A percentile compares a stretch with the other conserved stretches of the same genome.
phyloP scores from a whole-genome alignment of 73 alveolate species.

The Stentor roeselii region DNA sequence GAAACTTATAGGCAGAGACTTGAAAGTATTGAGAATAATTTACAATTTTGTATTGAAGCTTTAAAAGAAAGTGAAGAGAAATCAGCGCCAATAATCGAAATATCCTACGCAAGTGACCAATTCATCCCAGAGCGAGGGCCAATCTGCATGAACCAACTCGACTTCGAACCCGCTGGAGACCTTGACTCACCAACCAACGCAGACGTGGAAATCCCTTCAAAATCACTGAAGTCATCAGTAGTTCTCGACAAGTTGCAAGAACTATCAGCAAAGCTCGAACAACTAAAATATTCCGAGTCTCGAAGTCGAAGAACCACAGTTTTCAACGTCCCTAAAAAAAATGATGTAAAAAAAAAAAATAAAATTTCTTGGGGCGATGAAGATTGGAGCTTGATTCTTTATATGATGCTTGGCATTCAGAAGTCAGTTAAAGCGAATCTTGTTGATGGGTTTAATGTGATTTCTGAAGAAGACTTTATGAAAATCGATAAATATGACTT shows the following conservation, averaged over 20 bases:
- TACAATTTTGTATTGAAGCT: background rate
- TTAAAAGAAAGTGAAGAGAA: background rate
- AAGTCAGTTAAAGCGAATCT: conserved; percentile 68
- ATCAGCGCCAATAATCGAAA: background rate
- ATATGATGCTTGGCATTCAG: conserved; percentile 88
- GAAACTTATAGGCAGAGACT: background rate
- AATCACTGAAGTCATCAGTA: background rate
- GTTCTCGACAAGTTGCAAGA: background rate
- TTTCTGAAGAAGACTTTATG: conserved; percentile 51
- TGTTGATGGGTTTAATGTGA: background rate
- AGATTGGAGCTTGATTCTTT: conserved; percentile 38
- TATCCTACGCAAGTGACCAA: background rate
- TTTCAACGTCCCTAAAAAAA: background rate
- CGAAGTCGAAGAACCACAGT: conserved; percentile 17
- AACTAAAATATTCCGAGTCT: background rate
- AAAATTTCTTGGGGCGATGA: conserved; percentile 29
- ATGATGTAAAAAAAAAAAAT: conserved; percentile 17
- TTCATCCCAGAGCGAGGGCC: conserved; percentile 3
- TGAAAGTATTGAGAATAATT: background rate
- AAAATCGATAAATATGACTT: conserved; percentile 63
- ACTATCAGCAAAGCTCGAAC: background rate
- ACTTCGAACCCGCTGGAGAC: background rate
- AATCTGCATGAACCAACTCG: background rate
- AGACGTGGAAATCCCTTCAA: background rate
- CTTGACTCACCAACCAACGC: background rate